phyloP scores from a whole-genome alignment of 164 flowering plant genomes.

The Warburgia ugandensis region DNA sequence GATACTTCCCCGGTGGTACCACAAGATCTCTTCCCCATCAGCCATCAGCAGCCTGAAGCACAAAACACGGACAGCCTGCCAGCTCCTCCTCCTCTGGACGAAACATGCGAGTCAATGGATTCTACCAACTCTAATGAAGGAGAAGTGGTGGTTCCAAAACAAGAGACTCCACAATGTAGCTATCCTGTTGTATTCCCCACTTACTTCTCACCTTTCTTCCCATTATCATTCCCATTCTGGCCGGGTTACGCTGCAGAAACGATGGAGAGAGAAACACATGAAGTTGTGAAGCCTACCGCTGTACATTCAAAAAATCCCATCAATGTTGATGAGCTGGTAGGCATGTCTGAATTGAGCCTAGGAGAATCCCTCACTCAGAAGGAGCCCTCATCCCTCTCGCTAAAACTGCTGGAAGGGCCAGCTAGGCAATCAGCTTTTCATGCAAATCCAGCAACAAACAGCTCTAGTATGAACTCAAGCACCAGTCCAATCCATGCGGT shows the following conservation, averaged over 20 bases:
- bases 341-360: constrained; percentile 73
- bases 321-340: constrained; percentile 74
- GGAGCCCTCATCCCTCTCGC: constrained; percentile 45
- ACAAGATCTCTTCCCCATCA: constrained; percentile 36
- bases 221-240: constrained; percentile 56
- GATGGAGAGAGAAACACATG: constrained; percentile 39
- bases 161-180: constrained; percentile 35
- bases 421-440: constrained; percentile 78
- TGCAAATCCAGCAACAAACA: constrained; percentile 36
- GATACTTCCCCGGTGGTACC: constrained; percentile 40
- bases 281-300: constrained; percentile 76
- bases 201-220: constrained; percentile 53
- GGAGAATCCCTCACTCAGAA: constrained; percentile 44
- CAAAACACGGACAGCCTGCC: constrained; percentile 26
- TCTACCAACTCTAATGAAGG: constrained; percentile 61
- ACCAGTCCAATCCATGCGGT: constrained; percentile 54
- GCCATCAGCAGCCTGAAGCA: constrained; percentile 35
- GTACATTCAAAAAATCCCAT: constrained; percentile 70
- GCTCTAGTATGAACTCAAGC: constrained; percentile 37
- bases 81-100: constrained; percentile 43
- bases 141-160: constrained; percentile 25
- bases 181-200: constrained; percentile 58
- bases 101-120: constrained; percentile 85
- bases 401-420: constrained; percentile 52
- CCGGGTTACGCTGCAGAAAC: constrained; percentile 31